Conservation (phyloP, 495 filamentous ascomycete genomes). For the Aspergillus heteromorphus region DNA sequence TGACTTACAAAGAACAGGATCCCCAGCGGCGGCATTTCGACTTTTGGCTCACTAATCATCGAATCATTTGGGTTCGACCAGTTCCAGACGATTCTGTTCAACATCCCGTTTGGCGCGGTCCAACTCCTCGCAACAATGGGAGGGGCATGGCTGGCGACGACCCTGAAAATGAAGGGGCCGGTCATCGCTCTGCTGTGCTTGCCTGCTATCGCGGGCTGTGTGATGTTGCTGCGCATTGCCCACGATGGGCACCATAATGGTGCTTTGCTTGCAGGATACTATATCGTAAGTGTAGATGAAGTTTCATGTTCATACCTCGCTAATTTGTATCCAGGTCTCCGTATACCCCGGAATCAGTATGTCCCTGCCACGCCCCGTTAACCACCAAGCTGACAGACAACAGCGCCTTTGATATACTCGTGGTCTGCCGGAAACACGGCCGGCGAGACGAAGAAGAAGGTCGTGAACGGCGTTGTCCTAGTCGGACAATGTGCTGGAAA, state of each 20-base stretch:
- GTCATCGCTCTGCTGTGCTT: slow-evolving; percentile 52
- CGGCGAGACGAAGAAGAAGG: slow-evolving; percentile 60
- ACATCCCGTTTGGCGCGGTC: slow-evolving; percentile 59
- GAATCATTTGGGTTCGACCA: slow-evolving; percentile 54
- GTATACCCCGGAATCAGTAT: slow-evolving; percentile 50
- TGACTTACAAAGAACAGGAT: slow-evolving; percentile 38
- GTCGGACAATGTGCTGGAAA: slow-evolving; percentile 57
- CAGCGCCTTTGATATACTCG: slow-evolving; percentile 56
- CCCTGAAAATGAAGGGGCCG: slow-evolving; percentile 49
- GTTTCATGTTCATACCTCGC: neutral
- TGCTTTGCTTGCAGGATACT: slow-evolving; percentile 53
- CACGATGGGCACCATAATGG: slow-evolving; percentile 41
- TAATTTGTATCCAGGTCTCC: slow-evolving; percentile 40
- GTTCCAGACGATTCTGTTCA: slow-evolving; percentile 59
- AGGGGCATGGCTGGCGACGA: slow-evolving; percentile 50
- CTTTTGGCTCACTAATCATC: slow-evolving; percentile 61
- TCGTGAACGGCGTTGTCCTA: slow-evolving; percentile 52
- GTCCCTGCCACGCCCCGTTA: slow-evolving; percentile 1
- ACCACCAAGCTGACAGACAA: slow-evolving; percentile 26
- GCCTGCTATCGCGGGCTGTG: slow-evolving; percentile 51
- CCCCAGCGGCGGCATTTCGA: slow-evolving; percentile 56
- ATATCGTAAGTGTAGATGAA: slow-evolving; percentile 32
- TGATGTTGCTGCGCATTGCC: slow-evolving; percentile 48
- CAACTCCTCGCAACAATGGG: slow-evolving; percentile 55
- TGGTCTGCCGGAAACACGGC: slow-evolving; percentile 60